Base-by-base conservation (phyloP, 148 eudicot genomes). In the Arbutus unedo region DNA sequence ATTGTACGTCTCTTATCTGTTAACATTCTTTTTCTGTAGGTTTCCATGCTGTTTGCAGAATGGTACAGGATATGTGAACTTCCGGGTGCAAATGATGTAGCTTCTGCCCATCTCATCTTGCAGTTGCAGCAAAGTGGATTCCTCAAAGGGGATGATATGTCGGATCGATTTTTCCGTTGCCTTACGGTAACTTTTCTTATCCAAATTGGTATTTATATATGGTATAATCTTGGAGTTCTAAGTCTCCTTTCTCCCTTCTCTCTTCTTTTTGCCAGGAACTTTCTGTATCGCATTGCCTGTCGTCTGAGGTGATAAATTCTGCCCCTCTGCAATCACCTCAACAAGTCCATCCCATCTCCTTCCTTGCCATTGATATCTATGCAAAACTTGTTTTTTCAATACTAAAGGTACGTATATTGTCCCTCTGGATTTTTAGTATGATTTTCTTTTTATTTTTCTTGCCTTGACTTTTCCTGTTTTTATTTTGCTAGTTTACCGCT, bases 351-450 rank as follows among this genome's bases (percentile, higher is more conserved):
- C 83, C 92, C 11, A 82, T 92, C 11, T 91, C 99, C 41, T 96
- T 93, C 88, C 96, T 96, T 76, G 98, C 98, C 53, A 93, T 96
- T 83, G 99, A 96, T 86, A 91, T 92, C 21, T 96, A 91, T 90
- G 93, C 99, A 23, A 93, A 91, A 82, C 90, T 96, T 73, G 91
- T 93, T 44, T 94, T 88, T 83, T 89, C 98, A 45, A 89, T 96
- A 78, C 88, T 94, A 81, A 96, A 96, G 99, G 99, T 93, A 84
- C 83, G 55, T 56, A n/a, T 54, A 73, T 38, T 45, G 57, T 13
- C 21, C 21, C 72, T 78, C 57, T 59, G 70, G 48, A 78, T 68
- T 45, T 38, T 21, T 82, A 4, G 31, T 64, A 15, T 78, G 41
- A 78, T 21, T 54, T 82, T 55, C 68, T 44, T 19, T 62, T 53